Percentiles rank a stretch among this genome's conserved stretches.
These are phyloP conservation scores for Solanum arcanum DNA, from an alignment of 257 asterid genomes.

Conservation along the genomic window DNA sequence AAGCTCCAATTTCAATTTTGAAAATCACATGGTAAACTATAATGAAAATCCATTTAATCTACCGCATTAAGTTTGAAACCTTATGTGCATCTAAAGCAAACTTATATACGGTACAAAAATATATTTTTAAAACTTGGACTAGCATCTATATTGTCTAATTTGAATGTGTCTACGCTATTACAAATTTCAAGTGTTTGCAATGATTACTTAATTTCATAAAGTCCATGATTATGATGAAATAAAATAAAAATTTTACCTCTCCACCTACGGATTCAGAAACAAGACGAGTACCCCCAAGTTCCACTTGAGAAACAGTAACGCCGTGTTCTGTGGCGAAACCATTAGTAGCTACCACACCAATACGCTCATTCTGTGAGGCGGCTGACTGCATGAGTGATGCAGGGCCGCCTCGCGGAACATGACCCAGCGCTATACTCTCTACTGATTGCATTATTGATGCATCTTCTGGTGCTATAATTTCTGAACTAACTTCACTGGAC, in stretches of 20 bases:
- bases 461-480: conserved; percentile 50
- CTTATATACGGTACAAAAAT: too few relatives aligned
- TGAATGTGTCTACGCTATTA: too few relatives aligned
- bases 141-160: too few relatives aligned
- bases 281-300: conserved; percentile 28
- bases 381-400: conserved; percentile 56
- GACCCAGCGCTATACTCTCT: conserved; percentile 38
- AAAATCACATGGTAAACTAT: too few relatives aligned
- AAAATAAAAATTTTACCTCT: conserved; percentile 19
- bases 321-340: conserved; percentile 12
- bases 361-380: conserved; percentile 28
- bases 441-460: conserved; percentile 58
- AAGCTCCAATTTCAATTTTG: too few relatives aligned
- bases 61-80: too few relatives aligned
- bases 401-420: conserved; percentile 35
- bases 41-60: too few relatives aligned
- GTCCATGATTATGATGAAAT: background rate
- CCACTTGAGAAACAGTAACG: conserved; percentile 34
- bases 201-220: too few relatives aligned
- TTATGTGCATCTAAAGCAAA: too few relatives aligned
- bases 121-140: too few relatives aligned
- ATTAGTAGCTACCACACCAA: conserved; percentile 28
- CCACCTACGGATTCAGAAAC: conserved; percentile 54
- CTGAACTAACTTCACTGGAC: conserved; percentile 40
- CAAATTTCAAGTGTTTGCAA: background rate